Percentiles rank a stretch among this genome's conserved stretches.
Evolutionary conservation across 202 grass and related monocot species (phyloP).

Genomic region (Saccharum hybrid): DNA sequence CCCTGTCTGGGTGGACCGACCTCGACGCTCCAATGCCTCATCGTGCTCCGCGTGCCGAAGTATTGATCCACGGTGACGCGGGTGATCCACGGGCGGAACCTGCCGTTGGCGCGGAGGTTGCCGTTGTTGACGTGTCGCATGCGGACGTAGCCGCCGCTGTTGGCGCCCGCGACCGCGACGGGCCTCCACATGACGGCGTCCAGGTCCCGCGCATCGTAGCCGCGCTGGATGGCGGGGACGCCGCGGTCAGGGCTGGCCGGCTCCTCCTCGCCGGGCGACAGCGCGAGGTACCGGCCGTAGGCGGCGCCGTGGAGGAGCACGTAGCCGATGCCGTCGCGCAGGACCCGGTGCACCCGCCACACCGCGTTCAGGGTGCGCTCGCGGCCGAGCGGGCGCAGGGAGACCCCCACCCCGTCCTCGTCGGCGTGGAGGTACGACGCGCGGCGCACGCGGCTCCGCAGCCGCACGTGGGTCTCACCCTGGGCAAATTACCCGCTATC

Average conservation of each 20-base stretch:
- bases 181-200: conserved; percentile 19
- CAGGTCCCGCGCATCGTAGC: not conserved
- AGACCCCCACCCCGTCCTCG: not conserved
- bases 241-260: not conserved
- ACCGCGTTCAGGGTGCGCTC: not conserved
- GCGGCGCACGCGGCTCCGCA: conserved; percentile 14
- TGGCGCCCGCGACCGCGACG: not conserved
- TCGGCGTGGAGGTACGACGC: conserved; percentile 26
- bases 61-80: not conserved
- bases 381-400: not conserved
- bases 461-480: not conserved
- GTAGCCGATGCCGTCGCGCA: not conserved
- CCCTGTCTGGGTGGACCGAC: not conserved
- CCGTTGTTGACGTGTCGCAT: not conserved
- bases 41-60: conserved; percentile 1
- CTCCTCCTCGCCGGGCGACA: too few species aligned
- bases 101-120: conserved; percentile 27
- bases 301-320: conserved; percentile 9
- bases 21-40: not conserved
- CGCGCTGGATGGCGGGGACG: not conserved
- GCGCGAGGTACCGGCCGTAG: conserved; percentile 31
- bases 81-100: conserved; percentile 5
- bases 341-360: conserved; percentile 7
- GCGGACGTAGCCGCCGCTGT: not conserved
- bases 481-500: too few species aligned